These are phyloP conservation scores for Trypanosoma melophagium DNA, from an alignment of 208 protist genomes.

Conservation along the genomic window DNA sequence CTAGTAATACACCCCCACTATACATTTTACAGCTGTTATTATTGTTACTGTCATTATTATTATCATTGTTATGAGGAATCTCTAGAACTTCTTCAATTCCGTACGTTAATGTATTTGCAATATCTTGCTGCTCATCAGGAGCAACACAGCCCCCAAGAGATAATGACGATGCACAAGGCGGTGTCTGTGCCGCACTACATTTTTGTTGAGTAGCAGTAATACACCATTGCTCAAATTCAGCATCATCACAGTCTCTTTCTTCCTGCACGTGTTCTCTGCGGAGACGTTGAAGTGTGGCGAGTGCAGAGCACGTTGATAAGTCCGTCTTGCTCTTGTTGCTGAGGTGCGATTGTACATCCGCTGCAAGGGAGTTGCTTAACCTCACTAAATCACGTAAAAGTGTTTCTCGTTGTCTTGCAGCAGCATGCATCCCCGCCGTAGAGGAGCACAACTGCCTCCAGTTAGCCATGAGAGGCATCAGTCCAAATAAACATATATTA, in stretches of 20 bases:
- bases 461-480: background rate
- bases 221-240: no score
- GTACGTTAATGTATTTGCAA: no score
- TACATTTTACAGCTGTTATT: background rate
- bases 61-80: no score
- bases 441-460: background rate
- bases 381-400: background rate
- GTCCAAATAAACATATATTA: no score
- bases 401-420: background rate
- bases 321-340: no score
- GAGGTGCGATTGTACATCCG: no score
- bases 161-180: no score
- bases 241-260: background rate
- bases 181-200: no score
- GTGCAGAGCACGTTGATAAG: conserved; percentile 1
- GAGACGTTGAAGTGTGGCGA: background rate
- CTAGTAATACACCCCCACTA: background rate
- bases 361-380: conserved; percentile 5
- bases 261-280: background rate
- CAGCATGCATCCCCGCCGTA: background rate
- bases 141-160: no score
- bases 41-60: background rate
- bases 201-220: no score
- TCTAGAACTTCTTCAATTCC: no score
- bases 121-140: no score